A percentile compares a stretch with the other conserved stretches of the same genome.
Evolutionary conservation across 2,329 filamentous ascomycete genomes (phyloP).

Genomic region (Cytospora paraplurivora): DNA sequence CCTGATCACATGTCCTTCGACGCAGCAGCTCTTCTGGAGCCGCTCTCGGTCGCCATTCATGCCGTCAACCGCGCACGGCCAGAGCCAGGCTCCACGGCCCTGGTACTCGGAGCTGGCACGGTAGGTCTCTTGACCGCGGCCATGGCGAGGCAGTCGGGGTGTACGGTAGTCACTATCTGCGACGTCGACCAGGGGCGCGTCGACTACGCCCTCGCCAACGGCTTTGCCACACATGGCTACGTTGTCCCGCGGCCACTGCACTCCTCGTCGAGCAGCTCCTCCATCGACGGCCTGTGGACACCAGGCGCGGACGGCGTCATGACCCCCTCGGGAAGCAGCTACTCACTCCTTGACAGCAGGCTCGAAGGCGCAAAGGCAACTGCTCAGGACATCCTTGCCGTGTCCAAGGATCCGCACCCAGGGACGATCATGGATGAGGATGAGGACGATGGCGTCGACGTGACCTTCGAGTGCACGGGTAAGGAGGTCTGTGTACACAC

Average conservation of each 20-base stretch:
- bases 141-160: conserved; percentile 63
- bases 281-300: conserved; percentile 50
- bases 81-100: conserved; percentile 54
- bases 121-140: conserved; percentile 65
- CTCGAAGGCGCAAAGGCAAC: conserved; percentile 54
- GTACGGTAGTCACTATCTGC: conserved; percentile 59
- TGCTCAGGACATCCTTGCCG: conserved; percentile 52
- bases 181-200: conserved; percentile 64
- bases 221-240: conserved; percentile 62
- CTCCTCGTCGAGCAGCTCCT: conserved; percentile 47
- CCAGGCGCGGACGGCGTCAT: conserved; percentile 44
- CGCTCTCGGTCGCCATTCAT: conserved; percentile 63
- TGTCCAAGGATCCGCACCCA: conserved; percentile 39
- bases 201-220: conserved; percentile 58
- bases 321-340: conserved; percentile 50
- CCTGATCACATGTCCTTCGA: conserved; percentile 61
- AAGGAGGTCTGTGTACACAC: conserved; percentile 76
- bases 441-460: conserved; percentile 62
- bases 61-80: conserved; percentile 58
- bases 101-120: conserved; percentile 67
- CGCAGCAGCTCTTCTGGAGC: conserved; percentile 62
- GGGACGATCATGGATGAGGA: conserved; percentile 30
- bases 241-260: conserved; percentile 52
- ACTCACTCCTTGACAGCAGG: conserved; percentile 47
- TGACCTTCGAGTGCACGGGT: conserved; percentile 76